A percentile compares a stretch with the other conserved stretches of the same genome.
Evolutionary conservation across 2,329 filamentous ascomycete species (phyloP).

Genomic region (Aspergillus texensis): DNA sequence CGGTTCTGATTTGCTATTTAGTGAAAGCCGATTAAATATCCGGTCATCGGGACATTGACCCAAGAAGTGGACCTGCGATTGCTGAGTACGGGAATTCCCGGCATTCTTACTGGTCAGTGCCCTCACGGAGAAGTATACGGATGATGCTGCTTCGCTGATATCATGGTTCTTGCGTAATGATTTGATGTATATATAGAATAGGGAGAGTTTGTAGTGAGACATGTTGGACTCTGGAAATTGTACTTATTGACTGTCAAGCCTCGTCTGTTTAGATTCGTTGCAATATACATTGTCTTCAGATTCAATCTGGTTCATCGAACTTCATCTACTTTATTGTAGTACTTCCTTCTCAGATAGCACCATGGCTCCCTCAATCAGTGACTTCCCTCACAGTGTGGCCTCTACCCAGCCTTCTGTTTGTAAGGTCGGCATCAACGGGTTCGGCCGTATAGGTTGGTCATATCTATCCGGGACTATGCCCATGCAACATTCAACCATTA

Average conservation of each 20-base stretch:
- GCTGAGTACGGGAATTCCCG: conserved; percentile 16
- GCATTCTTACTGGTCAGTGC: neutral
- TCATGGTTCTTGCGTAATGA: neutral
- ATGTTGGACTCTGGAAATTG: neutral
- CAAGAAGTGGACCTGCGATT: conserved; percentile 12
- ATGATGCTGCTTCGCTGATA: neutral
- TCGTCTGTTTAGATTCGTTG: neutral
- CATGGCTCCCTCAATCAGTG: neutral
- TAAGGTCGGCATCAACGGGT: conserved; percentile 93
- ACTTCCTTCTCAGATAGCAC: neutral
- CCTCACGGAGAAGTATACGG: neutral
- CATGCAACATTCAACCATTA: neutral
- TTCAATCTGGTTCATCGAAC: neutral
- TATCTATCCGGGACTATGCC: neutral
- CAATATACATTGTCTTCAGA: neutral
- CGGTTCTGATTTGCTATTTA: neutral
- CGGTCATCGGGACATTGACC: conserved; percentile 7
- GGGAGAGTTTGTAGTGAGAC: neutral
- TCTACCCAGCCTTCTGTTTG: conserved; percentile 18
- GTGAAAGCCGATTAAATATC: conserved; percentile 6
- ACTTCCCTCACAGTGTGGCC: conserved; percentile 17
- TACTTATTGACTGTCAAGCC: neutral
- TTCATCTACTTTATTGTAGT: neutral
- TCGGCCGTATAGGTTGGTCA: conserved; percentile 75
- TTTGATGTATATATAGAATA: neutral